phyloP scores from a whole-genome alignment of 179 eudicot genomes.

The Drosera spatulata region DNA sequence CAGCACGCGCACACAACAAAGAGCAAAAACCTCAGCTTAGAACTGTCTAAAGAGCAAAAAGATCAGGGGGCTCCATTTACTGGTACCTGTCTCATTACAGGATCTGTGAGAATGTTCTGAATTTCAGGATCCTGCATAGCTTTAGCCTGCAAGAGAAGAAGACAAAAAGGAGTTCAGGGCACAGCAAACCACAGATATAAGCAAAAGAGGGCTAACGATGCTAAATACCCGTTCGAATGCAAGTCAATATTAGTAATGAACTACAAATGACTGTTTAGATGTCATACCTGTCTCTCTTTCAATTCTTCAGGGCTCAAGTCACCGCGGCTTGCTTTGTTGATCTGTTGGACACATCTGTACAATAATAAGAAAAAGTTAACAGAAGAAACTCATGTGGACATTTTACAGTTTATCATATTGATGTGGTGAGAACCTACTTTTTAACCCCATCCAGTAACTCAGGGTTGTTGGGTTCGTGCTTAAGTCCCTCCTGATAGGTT shows the following conservation, averaged over 20 bases:
- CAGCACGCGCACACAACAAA: neutral
- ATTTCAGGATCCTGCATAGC: slow-evolving; percentile 98
- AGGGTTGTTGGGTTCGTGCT: slow-evolving; percentile 59
- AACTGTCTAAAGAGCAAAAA: neutral
- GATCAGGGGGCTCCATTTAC: neutral
- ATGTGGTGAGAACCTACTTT: slow-evolving; percentile 27
- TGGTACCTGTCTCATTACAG: slow-evolving; percentile 88
- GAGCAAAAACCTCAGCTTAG: neutral
- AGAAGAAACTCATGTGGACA: neutral
- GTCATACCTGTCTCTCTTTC: slow-evolving; percentile 84
- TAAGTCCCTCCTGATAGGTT: slow-evolving; percentile 84
- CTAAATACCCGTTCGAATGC: too few relatives aligned
- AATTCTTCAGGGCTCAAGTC: slow-evolving; percentile 81
- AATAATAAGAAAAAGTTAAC: neutral
- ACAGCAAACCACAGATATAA: too few relatives aligned
- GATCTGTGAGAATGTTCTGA: slow-evolving; percentile 85
- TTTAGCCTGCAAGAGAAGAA: slow-evolving; percentile 47
- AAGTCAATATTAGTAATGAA: neutral
- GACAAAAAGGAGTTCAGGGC: neutral
- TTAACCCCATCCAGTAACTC: slow-evolving; percentile 77
- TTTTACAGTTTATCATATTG: neutral
- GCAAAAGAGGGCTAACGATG: too few relatives aligned
- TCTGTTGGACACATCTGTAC: slow-evolving; percentile 68
- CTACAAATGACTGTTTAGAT: neutral
- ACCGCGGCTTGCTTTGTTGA: slow-evolving; percentile 84